Conservation (phyloP, 2,329 filamentous ascomycete genomes). For the Xylariaceae sp. region DNA sequence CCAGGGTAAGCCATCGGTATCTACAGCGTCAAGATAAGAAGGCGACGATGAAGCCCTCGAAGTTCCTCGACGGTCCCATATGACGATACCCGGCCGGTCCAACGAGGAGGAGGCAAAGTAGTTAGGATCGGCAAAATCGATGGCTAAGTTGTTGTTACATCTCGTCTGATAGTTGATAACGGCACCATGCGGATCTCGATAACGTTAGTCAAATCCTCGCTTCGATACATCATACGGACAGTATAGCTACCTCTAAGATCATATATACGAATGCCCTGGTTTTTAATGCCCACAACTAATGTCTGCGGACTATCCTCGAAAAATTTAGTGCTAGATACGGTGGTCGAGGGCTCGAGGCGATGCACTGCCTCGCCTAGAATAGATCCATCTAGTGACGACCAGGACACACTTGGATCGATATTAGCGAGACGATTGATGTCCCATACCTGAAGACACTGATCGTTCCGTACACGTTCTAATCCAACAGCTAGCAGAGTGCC, state of each 20-base stretch:
- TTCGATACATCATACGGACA: neutral
- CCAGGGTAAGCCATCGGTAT: constrained; percentile 67
- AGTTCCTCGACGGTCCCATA: constrained; percentile 78
- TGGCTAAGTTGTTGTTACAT: constrained; percentile 74
- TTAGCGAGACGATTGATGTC: constrained; percentile 70
- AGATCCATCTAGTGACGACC: constrained; percentile 57
- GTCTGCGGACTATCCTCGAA: constrained; percentile 78
- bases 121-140: constrained; percentile 80
- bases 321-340: constrained; percentile 84
- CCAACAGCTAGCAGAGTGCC: constrained; percentile 76
- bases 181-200: constrained; percentile 54
- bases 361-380: constrained; percentile 62
- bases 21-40: constrained; percentile 62
- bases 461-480: constrained; percentile 79
- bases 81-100: constrained; percentile 74
- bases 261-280: constrained; percentile 76
- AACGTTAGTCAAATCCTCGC: constrained; percentile 26
- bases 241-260: constrained; percentile 71
- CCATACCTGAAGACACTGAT: constrained; percentile 83
- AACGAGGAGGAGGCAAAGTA: constrained; percentile 83
- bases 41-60: constrained; percentile 58
- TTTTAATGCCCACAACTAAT: constrained; percentile 76
- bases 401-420: constrained; percentile 53
- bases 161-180: constrained; percentile 68
- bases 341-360: constrained; percentile 68